phyloP scores from a whole-genome alignment of 306 rosid genomes.

The Cicer arietinum region DNA sequence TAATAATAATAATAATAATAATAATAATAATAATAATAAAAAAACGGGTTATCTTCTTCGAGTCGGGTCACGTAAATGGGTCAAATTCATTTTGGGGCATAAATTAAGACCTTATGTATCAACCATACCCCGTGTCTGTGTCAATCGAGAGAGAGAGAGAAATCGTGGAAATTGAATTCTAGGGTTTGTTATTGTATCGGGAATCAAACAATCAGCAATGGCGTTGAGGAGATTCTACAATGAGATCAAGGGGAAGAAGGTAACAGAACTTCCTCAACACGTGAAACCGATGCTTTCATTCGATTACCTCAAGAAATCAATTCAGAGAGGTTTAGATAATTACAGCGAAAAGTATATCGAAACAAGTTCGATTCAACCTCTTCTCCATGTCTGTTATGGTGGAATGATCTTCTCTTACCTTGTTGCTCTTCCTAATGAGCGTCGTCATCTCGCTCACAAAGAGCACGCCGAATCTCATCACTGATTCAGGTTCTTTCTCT shows the following conservation, averaged over 20 bases:
- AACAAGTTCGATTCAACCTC: slow-evolving; percentile 61
- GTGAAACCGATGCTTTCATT: slow-evolving; percentile 73
- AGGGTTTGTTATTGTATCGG: not conserved
- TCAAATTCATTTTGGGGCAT: too few relatives aligned
- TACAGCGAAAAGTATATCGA: slow-evolving; percentile 79
- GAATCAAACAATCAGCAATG: slow-evolving; percentile 45
- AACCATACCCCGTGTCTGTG: not conserved
- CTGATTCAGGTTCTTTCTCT: slow-evolving; percentile 21
- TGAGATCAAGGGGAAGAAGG: slow-evolving; percentile 71
- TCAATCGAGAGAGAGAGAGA: not conserved
- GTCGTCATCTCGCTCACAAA: slow-evolving; percentile 79
- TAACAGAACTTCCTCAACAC: slow-evolving; percentile 63
- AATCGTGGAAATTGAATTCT: not conserved
- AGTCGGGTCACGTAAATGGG: too few relatives aligned
- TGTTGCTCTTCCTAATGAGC: slow-evolving; percentile 78
- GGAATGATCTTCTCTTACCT: slow-evolving; percentile 83
- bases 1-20: too few relatives aligned
- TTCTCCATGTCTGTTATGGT: slow-evolving; percentile 72
- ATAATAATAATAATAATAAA: too few relatives aligned
- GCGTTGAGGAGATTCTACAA: slow-evolving; percentile 71
- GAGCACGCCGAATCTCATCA: slow-evolving; percentile 71
- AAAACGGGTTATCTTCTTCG: too few relatives aligned
- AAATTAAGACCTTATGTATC: too few relatives aligned
- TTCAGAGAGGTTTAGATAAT: slow-evolving; percentile 64
- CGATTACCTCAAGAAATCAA: slow-evolving; percentile 52